phyloP scores from a whole-genome alignment of 805 yeast genomes.

The Pichia heedii region DNA sequence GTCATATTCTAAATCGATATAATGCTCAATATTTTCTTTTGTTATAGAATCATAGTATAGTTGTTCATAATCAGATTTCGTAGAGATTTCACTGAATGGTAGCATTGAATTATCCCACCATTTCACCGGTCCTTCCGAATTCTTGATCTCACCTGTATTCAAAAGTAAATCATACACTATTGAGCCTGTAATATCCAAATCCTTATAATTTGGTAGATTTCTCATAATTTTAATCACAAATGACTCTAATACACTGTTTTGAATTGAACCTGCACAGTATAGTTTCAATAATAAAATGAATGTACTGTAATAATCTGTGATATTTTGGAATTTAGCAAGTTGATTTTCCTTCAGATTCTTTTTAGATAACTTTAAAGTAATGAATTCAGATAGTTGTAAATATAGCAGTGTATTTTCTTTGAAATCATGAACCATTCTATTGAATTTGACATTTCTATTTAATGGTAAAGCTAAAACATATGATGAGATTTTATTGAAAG shows the following conservation, averaged over 20 bases:
- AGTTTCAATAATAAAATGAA: constrained; percentile 41
- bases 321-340: constrained; percentile 14
- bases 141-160: constrained; percentile 21
- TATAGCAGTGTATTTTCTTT: constrained; percentile 21
- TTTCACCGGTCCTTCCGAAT: constrained; percentile 39
- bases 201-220: constrained; percentile 22
- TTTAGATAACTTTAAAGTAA: constrained; percentile 10
- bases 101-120: constrained; percentile 40
- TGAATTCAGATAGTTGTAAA: constrained; percentile 18
- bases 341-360: neutral
- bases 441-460: constrained; percentile 27
- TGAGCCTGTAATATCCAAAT: constrained; percentile 42
- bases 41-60: constrained; percentile 30
- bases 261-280: constrained; percentile 46
- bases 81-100: constrained; percentile 36
- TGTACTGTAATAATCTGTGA: constrained; percentile 22
- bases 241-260: constrained; percentile 41
- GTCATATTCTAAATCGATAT: constrained; percentile 15
- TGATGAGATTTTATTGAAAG: constrained; percentile 24
- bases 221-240: constrained; percentile 34
- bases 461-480: constrained; percentile 38
- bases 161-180: constrained; percentile 43
- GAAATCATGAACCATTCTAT: constrained; percentile 23
- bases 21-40: constrained; percentile 12
- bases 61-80: constrained; percentile 35